phyloP scores from a whole-genome alignment of 2,329 filamentous ascomycete species.

The Daldinia sp. region DNA sequence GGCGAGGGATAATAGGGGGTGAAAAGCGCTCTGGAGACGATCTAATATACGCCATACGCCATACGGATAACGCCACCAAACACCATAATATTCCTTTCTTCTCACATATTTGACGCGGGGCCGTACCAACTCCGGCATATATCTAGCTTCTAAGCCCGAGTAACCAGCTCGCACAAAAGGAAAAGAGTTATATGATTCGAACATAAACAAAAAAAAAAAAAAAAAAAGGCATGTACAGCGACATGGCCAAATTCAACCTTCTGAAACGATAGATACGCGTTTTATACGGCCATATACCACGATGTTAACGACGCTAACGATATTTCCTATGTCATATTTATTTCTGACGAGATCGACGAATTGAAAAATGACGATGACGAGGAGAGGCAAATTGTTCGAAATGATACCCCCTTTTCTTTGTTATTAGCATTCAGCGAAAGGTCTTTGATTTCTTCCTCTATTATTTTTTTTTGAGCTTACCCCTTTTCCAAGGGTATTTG shows the following conservation, averaged over 20 bases:
- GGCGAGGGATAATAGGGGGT: not conserved
- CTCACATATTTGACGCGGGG: not conserved
- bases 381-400: conserved; percentile 36
- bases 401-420: conserved; percentile 36
- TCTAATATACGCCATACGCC: not conserved
- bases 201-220: not conserved
- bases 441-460: conserved; percentile 18
- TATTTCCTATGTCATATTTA: conserved; percentile 5
- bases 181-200: not conserved
- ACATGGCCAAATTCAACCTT: not conserved
- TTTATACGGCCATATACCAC: conserved; percentile 8
- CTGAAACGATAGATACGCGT: conserved; percentile 18
- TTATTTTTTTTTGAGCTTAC: not conserved
- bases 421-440: conserved; percentile 35
- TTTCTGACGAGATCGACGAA: conserved; percentile 32
- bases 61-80: not conserved
- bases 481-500: not conserved
- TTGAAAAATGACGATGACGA: conserved; percentile 19
- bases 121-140: not conserved
- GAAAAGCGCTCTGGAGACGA: not conserved
- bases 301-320: conserved; percentile 30
- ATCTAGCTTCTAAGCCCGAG: not conserved
- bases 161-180: not conserved
- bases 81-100: not conserved
- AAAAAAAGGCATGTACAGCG: conserved; percentile 1